Base-by-base conservation (phyloP, 108 stramenopile species). In the Nannochloropsis gaditana region DNA sequence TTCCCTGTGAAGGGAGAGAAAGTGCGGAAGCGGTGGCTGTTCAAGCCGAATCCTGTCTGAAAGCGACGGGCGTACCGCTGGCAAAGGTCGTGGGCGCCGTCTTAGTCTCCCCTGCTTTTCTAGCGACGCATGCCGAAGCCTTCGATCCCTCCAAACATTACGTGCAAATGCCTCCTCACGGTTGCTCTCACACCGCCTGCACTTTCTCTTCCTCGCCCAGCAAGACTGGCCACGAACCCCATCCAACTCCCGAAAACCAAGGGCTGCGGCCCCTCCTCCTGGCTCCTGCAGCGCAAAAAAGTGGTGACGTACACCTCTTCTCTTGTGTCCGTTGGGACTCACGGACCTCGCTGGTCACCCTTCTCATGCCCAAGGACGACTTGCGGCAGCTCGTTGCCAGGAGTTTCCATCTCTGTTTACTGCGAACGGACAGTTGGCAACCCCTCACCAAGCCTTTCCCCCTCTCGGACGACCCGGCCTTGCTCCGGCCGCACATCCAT, bases 361-460 rank as follows among this genome's bases (percentile, higher is more conserved):
- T 73, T n/a, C 59, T 73, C 8, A n/a, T 73, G 59, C 59, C 59
- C 59, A 73, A 73, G 59, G n/a, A 6, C n/a, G 59, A 73, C n/a
- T 73, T 73, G n/a, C 15, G 59, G 8, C 19, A 73, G 3, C n/a
- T 73, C 3, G 59, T 73, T 15, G n/a, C 19, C 19, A 73, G 6
- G n/a, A n/a, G 59, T 4, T 73, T 73, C n/a, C 59, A 73, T 6
- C n/a, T 73, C 19, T 73, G 5, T 73, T 73, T 73, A n/a, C n/a
- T 73, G 59, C 59, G 59, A n/a, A 73, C 59, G 59, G 59, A 73
- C 8, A 73, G 59, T n/a, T 73, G 59, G 59, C 59, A 73, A n/a
- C 59, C 59, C 15, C n/a, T 73, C 19, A 73, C 59, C 19, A 73
- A 73, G 59, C 59, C 59, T 73, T 73, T 73, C n/a, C 59, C 59